A percentile compares a stretch with the other conserved stretches of the same genome.
These are phyloP conservation scores for Mycena rebaudengoi DNA, from an alignment of 768 basidiomycete species.

Conservation along the genomic window DNA sequence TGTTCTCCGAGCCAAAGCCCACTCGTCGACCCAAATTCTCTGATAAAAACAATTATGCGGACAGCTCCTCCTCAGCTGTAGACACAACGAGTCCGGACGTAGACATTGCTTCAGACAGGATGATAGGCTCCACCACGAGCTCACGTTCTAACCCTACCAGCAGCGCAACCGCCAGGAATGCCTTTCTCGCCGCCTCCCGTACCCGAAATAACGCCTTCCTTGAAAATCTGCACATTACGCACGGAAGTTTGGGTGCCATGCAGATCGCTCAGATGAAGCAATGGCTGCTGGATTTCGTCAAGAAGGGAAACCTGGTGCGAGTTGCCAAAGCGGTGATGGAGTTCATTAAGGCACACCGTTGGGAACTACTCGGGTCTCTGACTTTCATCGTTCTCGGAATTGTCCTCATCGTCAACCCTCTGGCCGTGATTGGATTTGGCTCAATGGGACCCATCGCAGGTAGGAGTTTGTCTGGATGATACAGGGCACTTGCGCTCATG, in stretches of 20 bases:
- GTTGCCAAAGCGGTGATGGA: conserved; percentile 6
- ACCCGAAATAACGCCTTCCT: conserved; percentile 7
- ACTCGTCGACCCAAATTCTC: conserved; percentile 2
- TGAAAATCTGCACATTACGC: neutral
- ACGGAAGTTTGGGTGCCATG: conserved; percentile 2
- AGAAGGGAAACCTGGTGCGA: conserved; percentile 7
- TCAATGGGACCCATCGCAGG: conserved; percentile 3
- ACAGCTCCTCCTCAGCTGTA: neutral
- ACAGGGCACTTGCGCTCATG: neutral
- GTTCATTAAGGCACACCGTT: conserved; percentile 10
- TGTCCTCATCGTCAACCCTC: conserved; percentile 9
- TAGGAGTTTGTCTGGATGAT: conserved; percentile 2
- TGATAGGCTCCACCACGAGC: conserved; percentile 1
- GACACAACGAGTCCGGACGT: neutral
- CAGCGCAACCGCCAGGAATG: conserved; percentile 3
- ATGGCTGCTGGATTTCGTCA: conserved; percentile 8
- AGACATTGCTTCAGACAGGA: neutral
- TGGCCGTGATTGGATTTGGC: conserved; percentile 8
- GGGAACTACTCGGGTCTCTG: neutral
- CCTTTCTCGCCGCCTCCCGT: neutral
- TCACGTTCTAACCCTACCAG: conserved; percentile 12
- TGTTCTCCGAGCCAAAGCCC: conserved; percentile 2
- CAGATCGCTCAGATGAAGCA: conserved; percentile 5
- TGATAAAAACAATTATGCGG: conserved; percentile 1
- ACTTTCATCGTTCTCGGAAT: conserved; percentile 1